phyloP scores from a whole-genome alignment of 2,329 filamentous ascomycete genomes.

The Colletotrichum sp. region DNA sequence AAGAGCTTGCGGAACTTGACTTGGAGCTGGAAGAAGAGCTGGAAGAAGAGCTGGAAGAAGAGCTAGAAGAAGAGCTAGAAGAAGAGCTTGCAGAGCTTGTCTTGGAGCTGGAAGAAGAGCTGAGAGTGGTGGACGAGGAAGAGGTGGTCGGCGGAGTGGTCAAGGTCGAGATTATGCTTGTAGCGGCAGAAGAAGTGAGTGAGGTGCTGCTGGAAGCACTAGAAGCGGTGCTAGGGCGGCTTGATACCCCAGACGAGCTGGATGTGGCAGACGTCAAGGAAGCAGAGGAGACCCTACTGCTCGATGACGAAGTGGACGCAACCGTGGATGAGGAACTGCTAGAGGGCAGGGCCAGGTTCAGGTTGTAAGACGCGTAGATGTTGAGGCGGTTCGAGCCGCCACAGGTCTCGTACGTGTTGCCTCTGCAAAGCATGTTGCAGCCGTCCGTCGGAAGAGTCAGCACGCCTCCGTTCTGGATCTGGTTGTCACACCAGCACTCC shows the following conservation, averaged over 20 bases:
- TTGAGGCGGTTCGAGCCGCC: slow-evolving; percentile 35
- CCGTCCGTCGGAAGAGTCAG: slow-evolving; percentile 26
- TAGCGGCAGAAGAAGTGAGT: not conserved
- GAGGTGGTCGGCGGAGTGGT: fast-evolving
- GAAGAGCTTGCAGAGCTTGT: no score
- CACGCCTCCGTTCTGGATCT: slow-evolving; percentile 27
- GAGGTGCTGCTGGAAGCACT: not conserved
- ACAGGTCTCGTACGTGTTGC: slow-evolving; percentile 35
- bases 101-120: not conserved
- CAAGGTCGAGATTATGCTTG: fast-evolving
- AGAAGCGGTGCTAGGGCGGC: not conserved
- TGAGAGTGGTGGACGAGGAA: not conserved
- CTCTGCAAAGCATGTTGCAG: slow-evolving; percentile 36
- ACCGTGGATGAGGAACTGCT: not conserved
- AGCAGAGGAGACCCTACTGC: not conserved
- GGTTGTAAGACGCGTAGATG: slow-evolving; percentile 29
- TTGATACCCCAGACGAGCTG: not conserved
- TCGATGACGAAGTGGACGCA: not conserved
- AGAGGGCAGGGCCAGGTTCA: not conserved
- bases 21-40: not conserved
- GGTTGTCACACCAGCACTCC: slow-evolving; percentile 42
- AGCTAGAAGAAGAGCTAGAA: not conserved
- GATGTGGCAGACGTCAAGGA: not conserved
- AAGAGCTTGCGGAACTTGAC: not conserved
- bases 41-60: no score